These are phyloP conservation scores for Raddia guianensis DNA, from an alignment of 176 grass and related monocot genomes.

Conservation along the genomic window DNA sequence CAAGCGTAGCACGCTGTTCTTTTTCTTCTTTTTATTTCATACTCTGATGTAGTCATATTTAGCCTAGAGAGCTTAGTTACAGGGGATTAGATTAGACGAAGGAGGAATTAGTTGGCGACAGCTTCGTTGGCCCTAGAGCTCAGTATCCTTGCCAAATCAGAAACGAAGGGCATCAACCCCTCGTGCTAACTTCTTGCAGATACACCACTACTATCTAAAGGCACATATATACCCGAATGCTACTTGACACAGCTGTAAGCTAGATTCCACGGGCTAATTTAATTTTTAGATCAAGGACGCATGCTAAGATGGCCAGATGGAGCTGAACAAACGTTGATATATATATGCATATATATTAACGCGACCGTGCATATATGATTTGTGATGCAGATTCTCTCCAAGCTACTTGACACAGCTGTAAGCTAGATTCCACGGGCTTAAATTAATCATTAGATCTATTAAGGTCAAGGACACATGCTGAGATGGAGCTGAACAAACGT, in stretches of 20 bases:
- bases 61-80: background rate
- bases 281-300: background rate
- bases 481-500: background rate
- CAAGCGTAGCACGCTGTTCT: background rate
- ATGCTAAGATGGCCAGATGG: background rate
- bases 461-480: background rate
- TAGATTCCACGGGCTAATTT: constrained; percentile 9
- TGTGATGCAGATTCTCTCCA: background rate
- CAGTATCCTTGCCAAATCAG: background rate
- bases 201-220: background rate
- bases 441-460: background rate
- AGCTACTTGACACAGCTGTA: background rate
- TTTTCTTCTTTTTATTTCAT: too few species aligned
- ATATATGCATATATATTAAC: background rate
- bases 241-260: background rate
- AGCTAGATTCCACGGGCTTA: background rate
- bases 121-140: background rate
- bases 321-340: background rate
- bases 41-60: too few species aligned
- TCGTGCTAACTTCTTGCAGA: background rate
- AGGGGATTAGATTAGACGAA: background rate
- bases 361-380: background rate
- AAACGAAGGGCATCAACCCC: background rate
- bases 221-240: background rate
- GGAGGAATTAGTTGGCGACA: background rate